Evolutionary conservation across 345 rosid genomes (phyloP), one percentile per base, ranked within the genome.

Genomic region (Capsella bursapastoris): DNA sequence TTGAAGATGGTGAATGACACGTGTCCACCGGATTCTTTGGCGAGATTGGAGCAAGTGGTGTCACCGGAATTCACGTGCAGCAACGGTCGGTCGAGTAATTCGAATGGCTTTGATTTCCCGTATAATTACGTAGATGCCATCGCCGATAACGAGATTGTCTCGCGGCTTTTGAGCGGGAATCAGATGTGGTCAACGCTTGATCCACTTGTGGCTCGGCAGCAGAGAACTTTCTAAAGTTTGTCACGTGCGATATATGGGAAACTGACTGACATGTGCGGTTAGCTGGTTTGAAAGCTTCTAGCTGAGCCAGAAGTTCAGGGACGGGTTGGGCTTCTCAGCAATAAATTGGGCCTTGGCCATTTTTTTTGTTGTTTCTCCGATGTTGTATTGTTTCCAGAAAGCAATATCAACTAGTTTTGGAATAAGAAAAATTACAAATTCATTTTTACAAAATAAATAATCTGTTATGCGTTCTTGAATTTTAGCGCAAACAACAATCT

Each of bases 131-230:
- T 84, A n/a, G 89, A 88, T 70, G 76, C 84, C 72, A 71, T 60
- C 4, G 55, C 80, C 68, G 89, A 83, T 7, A 64, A 37, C 49
- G 78, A 73, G 3, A 77, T 85, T 16, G 60, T 57, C 6, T 57
- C 90, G 31, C 78, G 62, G 74, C 71, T 81, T 63, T 80, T 70
- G 65, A 67, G 84, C 31, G 79, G 49, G 45, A 75, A 75, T 71
- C 92, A 87, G 83, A 73, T 91, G 84, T 87, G 85, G 78, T 87
- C 90, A 64, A 78, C 86, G 71, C 84, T 86, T 76, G 98, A 91
- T 66, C 85, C 92, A 67, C 89, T 91, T 77, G 82, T 79, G 85
- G 82, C 85, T 85, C 66, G 74, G 71, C 88, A 78, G 71, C 88
- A 78, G 81, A 15, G 68, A 66, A 77, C 63, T 58, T 71, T 58